Evolutionary conservation across 2,329 filamentous ascomycete species (phyloP).

Genomic region (Fusarium paranaense): DNA sequence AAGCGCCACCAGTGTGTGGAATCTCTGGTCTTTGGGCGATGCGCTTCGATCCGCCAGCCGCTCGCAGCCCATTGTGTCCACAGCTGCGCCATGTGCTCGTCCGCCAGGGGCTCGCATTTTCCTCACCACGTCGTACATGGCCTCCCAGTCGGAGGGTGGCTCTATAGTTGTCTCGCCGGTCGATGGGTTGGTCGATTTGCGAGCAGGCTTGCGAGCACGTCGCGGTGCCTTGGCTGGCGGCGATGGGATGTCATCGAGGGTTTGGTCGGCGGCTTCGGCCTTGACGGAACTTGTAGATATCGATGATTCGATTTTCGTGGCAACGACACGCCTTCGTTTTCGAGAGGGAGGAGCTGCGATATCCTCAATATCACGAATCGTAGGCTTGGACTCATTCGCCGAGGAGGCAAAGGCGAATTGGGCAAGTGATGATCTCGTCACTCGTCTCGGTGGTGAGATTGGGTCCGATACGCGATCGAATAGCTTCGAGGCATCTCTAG

Average conservation of each 20-base stretch:
- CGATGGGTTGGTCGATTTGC: constrained; percentile 54
- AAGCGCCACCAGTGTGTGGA: constrained; percentile 87
- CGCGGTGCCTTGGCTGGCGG: constrained; percentile 42
- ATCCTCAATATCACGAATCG: constrained; percentile 69
- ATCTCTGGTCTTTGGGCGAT: constrained; percentile 71
- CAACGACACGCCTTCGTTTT: constrained; percentile 46
- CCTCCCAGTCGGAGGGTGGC: constrained; percentile 86
- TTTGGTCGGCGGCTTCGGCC: constrained; percentile 51
- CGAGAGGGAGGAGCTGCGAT: constrained; percentile 48
- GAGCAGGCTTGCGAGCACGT: constrained; percentile 60
- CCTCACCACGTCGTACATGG: constrained; percentile 81
- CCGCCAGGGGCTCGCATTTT: constrained; percentile 75
- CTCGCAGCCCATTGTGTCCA: constrained; percentile 98
- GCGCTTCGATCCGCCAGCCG: constrained; percentile 70
- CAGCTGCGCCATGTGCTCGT: constrained; percentile 78
- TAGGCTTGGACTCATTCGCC: constrained; percentile 35
- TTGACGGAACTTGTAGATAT: constrained; percentile 49
- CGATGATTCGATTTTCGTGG: constrained; percentile 18
- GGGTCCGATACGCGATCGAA: constrained; percentile 52
- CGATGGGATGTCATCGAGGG: constrained; percentile 39
- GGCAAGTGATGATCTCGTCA: constrained; percentile 61
- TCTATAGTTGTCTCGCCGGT: constrained; percentile 55
- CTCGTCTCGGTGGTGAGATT: constrained; percentile 54
- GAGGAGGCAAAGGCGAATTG: constrained; percentile 57
- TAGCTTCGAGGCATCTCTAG: constrained; percentile 69